Evolutionary conservation across 441 rosid species (phyloP).

Genomic region (Erysimum cheiri): DNA sequence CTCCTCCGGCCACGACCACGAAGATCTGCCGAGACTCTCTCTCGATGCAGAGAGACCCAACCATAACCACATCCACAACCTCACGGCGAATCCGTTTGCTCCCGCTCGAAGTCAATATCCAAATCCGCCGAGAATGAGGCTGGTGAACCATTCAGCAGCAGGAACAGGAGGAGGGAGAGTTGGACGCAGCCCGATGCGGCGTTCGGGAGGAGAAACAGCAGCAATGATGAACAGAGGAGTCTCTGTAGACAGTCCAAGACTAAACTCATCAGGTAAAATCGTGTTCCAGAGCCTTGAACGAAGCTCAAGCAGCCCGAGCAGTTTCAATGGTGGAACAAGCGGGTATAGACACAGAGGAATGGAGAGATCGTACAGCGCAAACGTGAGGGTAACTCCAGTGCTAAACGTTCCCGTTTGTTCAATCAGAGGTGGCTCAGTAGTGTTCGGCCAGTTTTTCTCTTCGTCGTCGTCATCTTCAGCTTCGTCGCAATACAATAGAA

Average conservation of each 20-base stretch:
- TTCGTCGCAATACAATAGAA: constrained; percentile 58
- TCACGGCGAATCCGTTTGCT: constrained; percentile 50
- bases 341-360: constrained; percentile 70
- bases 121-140: constrained; percentile 68
- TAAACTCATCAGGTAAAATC: constrained; percentile 91
- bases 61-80: constrained; percentile 34
- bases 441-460: constrained; percentile 71
- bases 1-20: constrained; percentile 86
- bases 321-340: constrained; percentile 87
- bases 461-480: constrained; percentile 45
- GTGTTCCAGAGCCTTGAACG: constrained; percentile 87
- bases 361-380: constrained; percentile 91
- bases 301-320: constrained; percentile 96
- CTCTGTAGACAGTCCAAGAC: constrained; percentile 87
- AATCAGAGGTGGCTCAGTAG: constrained; percentile 59
- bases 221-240: constrained; percentile 61
- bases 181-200: constrained; percentile 67
- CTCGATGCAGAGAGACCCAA: constrained; percentile 78
- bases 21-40: constrained; percentile 77
- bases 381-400: constrained; percentile 86
- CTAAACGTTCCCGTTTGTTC: constrained; percentile 91
- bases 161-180: constrained; percentile 41
- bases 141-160: constrained; percentile 49
- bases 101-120: constrained; percentile 48
- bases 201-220: constrained; percentile 40